These are phyloP conservation scores for Naganishia kalamii DNA, from an alignment of 768 basidiomycete genomes.

Conservation along the genomic window DNA sequence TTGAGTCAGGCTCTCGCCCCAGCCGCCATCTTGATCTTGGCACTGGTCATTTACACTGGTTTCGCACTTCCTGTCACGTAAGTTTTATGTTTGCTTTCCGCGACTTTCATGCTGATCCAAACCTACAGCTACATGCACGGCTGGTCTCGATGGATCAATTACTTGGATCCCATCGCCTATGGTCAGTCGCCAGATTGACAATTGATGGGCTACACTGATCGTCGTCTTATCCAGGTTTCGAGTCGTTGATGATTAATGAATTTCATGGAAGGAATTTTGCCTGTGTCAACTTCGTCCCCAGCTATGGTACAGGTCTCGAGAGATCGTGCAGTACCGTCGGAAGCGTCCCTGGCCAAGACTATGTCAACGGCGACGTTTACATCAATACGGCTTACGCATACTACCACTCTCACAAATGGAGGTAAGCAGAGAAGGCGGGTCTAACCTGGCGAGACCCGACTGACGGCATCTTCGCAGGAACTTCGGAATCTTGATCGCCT, in stretches of 20 bases:
- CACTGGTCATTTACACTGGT: conserved; percentile 56
- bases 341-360: conserved; percentile 31
- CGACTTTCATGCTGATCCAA: too few relatives aligned
- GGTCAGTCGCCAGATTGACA: conserved; percentile 28
- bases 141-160: conserved; percentile 53
- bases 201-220: not conserved
- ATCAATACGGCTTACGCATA: conserved; percentile 33
- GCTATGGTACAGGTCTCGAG: conserved; percentile 26
- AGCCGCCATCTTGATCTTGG: conserved; percentile 65
- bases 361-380: conserved; percentile 43
- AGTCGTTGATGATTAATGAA: conserved; percentile 77
- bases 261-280: conserved; percentile 62
- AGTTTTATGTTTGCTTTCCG: too few relatives aligned
- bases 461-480: conserved; percentile 27
- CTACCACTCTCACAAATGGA: conserved; percentile 39
- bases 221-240: conserved; percentile 57
- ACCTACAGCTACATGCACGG: conserved; percentile 50
- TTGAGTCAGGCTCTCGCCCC: conserved; percentile 59
- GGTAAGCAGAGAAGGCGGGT: conserved; percentile 28
- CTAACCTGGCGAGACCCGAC: not conserved
- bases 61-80: conserved; percentile 45
- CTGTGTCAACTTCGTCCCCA: conserved; percentile 42
- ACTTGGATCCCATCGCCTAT: conserved; percentile 62
- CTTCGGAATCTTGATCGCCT: conserved; percentile 42
- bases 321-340: conserved; percentile 40